Evolutionary conservation across 78 protist species (phyloP).

Genomic region (Dictyostelium citrinum): DNA sequence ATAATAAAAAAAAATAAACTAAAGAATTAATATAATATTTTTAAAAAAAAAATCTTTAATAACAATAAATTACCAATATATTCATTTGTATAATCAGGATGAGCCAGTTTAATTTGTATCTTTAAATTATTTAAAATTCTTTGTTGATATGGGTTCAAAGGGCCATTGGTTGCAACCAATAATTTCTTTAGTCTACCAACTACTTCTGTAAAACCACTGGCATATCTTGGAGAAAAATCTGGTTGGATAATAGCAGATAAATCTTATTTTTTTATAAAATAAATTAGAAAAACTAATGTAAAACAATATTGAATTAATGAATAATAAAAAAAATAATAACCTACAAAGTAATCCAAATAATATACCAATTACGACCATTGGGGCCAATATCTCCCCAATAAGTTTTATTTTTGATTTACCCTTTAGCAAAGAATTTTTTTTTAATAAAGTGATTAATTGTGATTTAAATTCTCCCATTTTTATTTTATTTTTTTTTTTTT

Average conservation of each 20-base stretch:
- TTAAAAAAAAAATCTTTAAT: no score
- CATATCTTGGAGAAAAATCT: background rate
- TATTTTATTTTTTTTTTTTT: background rate
- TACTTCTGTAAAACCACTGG: background rate
- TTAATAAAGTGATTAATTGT: background rate
- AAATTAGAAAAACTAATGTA: no score
- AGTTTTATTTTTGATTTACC: background rate
- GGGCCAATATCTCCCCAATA: background rate
- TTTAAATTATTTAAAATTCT: background rate
- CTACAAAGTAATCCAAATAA: slow-evolving; percentile 2
- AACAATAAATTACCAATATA: background rate
- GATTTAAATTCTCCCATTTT: slow-evolving; percentile 12
- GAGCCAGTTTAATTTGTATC: background rate
- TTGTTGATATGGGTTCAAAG: background rate
- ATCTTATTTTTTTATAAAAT: background rate
- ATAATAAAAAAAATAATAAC: background rate
- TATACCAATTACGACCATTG: background rate
- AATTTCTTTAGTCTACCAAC: background rate
- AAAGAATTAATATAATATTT: background rate
- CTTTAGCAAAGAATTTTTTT: background rate
- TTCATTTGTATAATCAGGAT: background rate
- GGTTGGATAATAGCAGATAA: background rate
- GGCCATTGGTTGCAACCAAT: background rate
- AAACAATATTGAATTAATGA: no score
- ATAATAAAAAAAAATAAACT: background rate